phyloP scores from a whole-genome alignment of 2,329 filamentous ascomycete genomes.

The Xylaria sp. region DNA sequence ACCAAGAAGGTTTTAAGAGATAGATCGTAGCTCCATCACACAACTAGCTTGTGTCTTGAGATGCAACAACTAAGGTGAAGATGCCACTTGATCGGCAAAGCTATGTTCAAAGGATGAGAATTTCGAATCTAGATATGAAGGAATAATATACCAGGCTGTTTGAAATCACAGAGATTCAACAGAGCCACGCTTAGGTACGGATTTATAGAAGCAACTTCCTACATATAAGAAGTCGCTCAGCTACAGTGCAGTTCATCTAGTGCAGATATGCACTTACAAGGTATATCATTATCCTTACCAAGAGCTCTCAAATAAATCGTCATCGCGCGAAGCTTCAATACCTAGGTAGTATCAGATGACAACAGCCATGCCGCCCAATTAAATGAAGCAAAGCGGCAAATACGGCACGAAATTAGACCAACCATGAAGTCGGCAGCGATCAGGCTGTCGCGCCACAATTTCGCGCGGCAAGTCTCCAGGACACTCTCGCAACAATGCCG shows the following conservation, averaged over 20 bases:
- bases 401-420: not conserved
- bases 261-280: slow-evolving; percentile 14
- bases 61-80: too few relatives aligned
- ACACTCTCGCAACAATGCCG: slow-evolving; percentile 44
- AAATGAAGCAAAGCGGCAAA: not conserved
- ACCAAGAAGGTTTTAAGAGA: too few relatives aligned
- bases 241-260: not conserved
- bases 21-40: too few relatives aligned
- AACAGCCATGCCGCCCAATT: slow-evolving; percentile 13
- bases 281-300: not conserved
- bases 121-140: too few relatives aligned
- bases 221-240: too few relatives aligned
- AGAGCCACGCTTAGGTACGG: too few relatives aligned
- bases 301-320: slow-evolving; percentile 27
- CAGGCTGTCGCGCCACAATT: slow-evolving; percentile 40
- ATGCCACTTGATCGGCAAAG: too few relatives aligned
- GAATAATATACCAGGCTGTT: too few relatives aligned
- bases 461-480: slow-evolving; percentile 44
- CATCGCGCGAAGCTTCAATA: slow-evolving; percentile 11
- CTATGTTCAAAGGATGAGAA: too few relatives aligned
- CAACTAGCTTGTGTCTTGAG: too few relatives aligned
- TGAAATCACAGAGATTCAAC: too few relatives aligned
- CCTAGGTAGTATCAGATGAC: not conserved
- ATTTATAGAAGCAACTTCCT: too few relatives aligned
- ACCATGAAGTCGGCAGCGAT: slow-evolving; percentile 44